A percentile compares a stretch with the other conserved stretches of the same genome.
phyloP scores from a whole-genome alignment of 2,329 filamentous ascomycete species.

The Zymoseptoria tritici region DNA sequence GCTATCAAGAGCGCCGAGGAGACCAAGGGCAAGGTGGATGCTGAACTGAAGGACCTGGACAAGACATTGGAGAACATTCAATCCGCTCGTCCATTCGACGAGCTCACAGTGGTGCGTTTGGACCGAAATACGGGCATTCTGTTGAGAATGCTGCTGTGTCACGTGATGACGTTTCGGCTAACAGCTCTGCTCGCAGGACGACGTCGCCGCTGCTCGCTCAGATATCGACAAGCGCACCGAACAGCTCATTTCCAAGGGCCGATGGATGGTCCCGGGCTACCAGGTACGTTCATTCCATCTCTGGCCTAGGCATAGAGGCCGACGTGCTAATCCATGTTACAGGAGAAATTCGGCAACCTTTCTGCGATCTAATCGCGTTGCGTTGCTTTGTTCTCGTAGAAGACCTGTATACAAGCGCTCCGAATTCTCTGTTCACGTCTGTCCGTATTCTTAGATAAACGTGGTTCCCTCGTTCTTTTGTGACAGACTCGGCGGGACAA shows the following conservation, averaged over 20 bases:
- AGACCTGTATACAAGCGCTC: not conserved
- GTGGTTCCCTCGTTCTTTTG: no score
- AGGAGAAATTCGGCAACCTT: constrained; percentile 99
- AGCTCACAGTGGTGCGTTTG: constrained; percentile 86
- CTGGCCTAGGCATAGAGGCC: not conserved
- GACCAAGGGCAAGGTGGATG: constrained; percentile 92
- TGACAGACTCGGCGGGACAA: no score
- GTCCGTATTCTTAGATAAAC: no score
- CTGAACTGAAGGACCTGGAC: constrained; percentile 87
- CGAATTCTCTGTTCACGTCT: not conserved
- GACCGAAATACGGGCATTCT: not conserved
- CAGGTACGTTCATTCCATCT: constrained; percentile 60
- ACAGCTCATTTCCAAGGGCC: constrained; percentile 92
- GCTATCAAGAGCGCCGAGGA: constrained; percentile 94
- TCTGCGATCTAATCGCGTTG: constrained; percentile 69
- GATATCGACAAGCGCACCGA: constrained; percentile 96
- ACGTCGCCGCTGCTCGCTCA: constrained; percentile 86
- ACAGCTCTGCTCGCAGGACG: constrained; percentile 56
- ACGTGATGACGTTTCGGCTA: constrained; percentile 21
- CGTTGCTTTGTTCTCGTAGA: constrained; percentile 1
- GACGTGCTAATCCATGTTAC: constrained; percentile 15
- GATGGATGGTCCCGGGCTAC: constrained; percentile 98
- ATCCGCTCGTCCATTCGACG: constrained; percentile 88
- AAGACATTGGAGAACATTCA: constrained; percentile 97
- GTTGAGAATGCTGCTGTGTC: constrained; percentile 6